Percentiles rank a stretch among this genome's conserved stretches.
Conservation (phyloP, 2,329 filamentous ascomycete genomes). For the Paecilomyces variotii region DNA sequence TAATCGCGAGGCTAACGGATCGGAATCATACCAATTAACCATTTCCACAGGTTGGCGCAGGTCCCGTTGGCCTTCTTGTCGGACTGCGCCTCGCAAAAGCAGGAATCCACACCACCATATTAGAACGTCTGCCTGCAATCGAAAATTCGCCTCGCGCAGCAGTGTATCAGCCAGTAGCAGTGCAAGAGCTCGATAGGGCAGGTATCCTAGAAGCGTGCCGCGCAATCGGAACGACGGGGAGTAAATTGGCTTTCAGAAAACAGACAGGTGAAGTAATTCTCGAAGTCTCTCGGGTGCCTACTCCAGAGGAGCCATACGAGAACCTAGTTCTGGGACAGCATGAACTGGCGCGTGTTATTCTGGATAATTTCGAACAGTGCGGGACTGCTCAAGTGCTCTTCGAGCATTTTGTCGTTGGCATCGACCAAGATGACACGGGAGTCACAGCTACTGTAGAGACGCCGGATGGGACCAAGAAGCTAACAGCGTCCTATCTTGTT, state of each 20-base stretch:
- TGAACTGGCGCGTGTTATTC: constrained; percentile 8
- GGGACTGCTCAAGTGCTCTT: not conserved
- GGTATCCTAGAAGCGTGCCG: constrained; percentile 29
- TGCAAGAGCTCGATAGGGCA: constrained; percentile 29
- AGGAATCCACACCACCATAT: constrained; percentile 22
- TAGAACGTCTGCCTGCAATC: constrained; percentile 20
- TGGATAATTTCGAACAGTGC: constrained; percentile 7
- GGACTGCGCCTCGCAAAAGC: constrained; percentile 30
- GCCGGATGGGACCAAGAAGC: not conserved
- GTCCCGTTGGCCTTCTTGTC: constrained; percentile 34
- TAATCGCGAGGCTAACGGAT: not conserved
- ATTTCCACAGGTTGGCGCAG: constrained; percentile 25
- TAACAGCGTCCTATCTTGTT: not conserved
- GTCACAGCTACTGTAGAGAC: not conserved
- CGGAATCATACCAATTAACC: not conserved
- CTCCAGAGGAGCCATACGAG: constrained; percentile 14
- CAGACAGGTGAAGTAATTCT: not conserved
- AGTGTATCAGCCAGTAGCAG: constrained; percentile 34
- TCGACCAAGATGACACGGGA: not conserved
- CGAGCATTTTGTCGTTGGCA: not conserved
- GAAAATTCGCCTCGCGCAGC: constrained; percentile 33
- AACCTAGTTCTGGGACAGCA: constrained; percentile 14
- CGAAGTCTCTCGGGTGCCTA: not conserved
- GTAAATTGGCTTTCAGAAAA: constrained; percentile 3
- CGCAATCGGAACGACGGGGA: constrained; percentile 20